Conservation (phyloP, 495 filamentous ascomycete genomes). For the Clavariopsis aquatica region DNA sequence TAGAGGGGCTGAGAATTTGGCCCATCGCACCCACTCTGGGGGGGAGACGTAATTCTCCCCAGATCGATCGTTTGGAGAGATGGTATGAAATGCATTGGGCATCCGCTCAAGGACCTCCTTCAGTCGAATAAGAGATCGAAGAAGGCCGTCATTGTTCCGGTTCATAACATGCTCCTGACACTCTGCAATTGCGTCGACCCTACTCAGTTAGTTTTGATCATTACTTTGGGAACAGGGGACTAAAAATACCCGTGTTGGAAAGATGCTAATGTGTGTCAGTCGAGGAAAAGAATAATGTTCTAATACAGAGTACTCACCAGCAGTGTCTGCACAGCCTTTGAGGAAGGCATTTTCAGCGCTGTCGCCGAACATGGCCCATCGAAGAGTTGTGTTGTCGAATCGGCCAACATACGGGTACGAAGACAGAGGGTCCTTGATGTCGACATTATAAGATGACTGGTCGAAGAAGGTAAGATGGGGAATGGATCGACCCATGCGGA, state of each 20-base stretch:
- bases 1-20: conserved; percentile 53
- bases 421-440: conserved; percentile 49
- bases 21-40: conserved; percentile 44
- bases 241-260: not conserved
- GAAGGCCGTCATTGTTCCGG: conserved; percentile 51
- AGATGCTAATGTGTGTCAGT: not conserved
- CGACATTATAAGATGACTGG: conserved; percentile 54
- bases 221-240: not conserved
- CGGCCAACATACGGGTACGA: conserved; percentile 51
- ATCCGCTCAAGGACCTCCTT: conserved; percentile 56
- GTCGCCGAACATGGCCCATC: conserved; percentile 55
- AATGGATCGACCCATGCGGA: conserved; percentile 51
- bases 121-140: conserved; percentile 50
- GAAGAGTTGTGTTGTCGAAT: conserved; percentile 54
- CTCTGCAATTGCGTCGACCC: conserved; percentile 43
- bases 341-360: conserved; percentile 52
- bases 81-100: conserved; percentile 54
- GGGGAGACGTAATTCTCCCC: conserved; percentile 47
- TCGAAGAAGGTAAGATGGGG: conserved; percentile 55
- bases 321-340: conserved; percentile 36
- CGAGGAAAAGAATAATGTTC: not conserved
- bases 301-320: conserved; percentile 24
- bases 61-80: conserved; percentile 53
- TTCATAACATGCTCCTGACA: conserved; percentile 57
- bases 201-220: conserved; percentile 16